Conservation (phyloP, 345 rosid species). For the Gossypium ekmanianum region DNA sequence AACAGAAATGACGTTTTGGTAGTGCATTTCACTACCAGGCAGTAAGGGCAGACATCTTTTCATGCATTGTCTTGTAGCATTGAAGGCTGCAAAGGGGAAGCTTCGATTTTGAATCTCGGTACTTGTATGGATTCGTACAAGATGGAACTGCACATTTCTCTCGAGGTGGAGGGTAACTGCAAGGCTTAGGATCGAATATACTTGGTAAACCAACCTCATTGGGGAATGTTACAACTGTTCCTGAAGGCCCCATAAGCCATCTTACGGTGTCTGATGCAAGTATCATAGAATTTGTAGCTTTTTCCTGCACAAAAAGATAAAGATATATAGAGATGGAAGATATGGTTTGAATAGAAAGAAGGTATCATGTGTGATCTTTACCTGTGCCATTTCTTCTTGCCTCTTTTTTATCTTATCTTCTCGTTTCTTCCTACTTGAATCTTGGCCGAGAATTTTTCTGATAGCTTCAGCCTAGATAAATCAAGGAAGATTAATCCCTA, state of each 20-base stretch:
- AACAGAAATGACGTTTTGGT: neutral
- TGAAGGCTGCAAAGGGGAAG: constrained; percentile 54
- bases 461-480: constrained; percentile 54
- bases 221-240: constrained; percentile 49
- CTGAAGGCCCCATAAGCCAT: constrained; percentile 45
- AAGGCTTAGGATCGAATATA: constrained; percentile 38
- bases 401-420: constrained; percentile 51
- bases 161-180: constrained; percentile 52
- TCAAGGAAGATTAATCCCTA: constrained; percentile 4
- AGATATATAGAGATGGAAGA: constrained; percentile 9
- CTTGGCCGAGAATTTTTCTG: constrained; percentile 55
- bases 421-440: constrained; percentile 53
- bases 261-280: constrained; percentile 44
- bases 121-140: constrained; percentile 49
- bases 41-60: constrained; percentile 17
- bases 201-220: constrained; percentile 46
- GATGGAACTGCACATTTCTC: constrained; percentile 54
- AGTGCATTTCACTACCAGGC: constrained; percentile 17
- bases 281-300: constrained; percentile 40
- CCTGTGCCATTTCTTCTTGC: constrained; percentile 56
- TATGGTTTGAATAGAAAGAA: neutral
- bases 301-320: constrained; percentile 34
- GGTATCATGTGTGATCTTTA: constrained; percentile 9
- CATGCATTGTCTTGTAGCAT: constrained; percentile 48
- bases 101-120: constrained; percentile 49